Percentiles rank a stretch among this genome's conserved stretches.
These are phyloP conservation scores for Neofusicoccum ribis DNA, from an alignment of 2,329 filamentous ascomycete genomes.

Conservation along the genomic window DNA sequence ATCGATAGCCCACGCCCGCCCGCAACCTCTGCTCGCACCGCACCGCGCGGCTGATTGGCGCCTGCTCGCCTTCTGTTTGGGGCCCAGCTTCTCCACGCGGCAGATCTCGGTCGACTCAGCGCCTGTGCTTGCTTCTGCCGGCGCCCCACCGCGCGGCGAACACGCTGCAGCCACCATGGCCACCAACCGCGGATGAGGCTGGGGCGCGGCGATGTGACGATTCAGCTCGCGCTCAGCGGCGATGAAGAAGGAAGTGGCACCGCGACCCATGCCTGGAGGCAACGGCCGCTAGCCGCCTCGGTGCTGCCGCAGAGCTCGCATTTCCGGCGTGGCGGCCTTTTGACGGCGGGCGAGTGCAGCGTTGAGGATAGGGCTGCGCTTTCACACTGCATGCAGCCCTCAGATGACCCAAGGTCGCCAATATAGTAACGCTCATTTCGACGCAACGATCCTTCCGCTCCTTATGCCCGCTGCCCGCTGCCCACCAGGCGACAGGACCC, in stretches of 20 bases:
- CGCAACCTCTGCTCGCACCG: background rate
- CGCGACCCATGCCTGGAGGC: background rate
- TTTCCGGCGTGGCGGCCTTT: background rate
- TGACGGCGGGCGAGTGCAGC: slow-evolving; percentile 6
- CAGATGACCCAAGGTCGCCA: slow-evolving; percentile 15
- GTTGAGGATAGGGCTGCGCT: slow-evolving; percentile 17
- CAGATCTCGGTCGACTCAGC: slow-evolving; percentile 14
- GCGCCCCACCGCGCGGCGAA: slow-evolving; percentile 8
- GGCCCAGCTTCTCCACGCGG: slow-evolving; percentile 20
- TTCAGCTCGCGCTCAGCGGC: slow-evolving; percentile 12
- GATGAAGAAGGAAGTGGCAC: slow-evolving; percentile 19
- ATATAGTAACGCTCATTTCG: slow-evolving; percentile 17
- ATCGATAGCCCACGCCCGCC: slow-evolving; percentile 1
- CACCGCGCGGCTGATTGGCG: background rate
- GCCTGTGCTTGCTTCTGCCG: slow-evolving; percentile 2
- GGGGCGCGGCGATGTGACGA: slow-evolving; percentile 5
- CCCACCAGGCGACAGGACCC: background rate
- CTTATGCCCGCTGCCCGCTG: slow-evolving; percentile 4
- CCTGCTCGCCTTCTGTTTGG: slow-evolving; percentile 14
- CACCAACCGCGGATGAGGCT: slow-evolving; percentile 18
- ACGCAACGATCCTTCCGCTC: slow-evolving; percentile 11
- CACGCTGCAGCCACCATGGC: slow-evolving; percentile 11
- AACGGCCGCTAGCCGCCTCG: slow-evolving; percentile 18
- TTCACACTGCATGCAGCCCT: slow-evolving; percentile 7
- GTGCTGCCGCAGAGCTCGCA: background rate